phyloP scores from a whole-genome alignment of 2,329 filamentous ascomycete genomes.

The Aspergillus fumigatus region DNA sequence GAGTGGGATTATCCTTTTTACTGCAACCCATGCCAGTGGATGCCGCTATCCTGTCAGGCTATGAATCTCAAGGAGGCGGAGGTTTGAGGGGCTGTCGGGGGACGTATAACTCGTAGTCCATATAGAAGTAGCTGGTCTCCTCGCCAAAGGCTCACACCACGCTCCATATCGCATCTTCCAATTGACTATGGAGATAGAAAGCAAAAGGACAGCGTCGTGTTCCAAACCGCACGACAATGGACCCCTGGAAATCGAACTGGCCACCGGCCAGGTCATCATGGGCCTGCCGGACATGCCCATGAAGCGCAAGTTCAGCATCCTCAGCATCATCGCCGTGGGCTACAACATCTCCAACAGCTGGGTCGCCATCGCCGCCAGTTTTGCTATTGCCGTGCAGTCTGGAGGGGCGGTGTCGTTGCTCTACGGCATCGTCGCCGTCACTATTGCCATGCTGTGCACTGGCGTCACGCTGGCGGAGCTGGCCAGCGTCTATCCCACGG shows the following conservation, averaged over 20 bases:
- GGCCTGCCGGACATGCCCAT: constrained; percentile 15
- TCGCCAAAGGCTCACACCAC: neutral
- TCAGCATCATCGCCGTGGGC: constrained; percentile 20
- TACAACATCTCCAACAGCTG: constrained; percentile 24
- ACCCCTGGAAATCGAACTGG: constrained; percentile 12
- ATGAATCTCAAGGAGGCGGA: neutral
- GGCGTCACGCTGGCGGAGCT: constrained; percentile 25
- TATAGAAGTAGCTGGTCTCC: neutral
- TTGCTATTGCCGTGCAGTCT: constrained; percentile 21
- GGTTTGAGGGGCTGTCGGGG: neutral
- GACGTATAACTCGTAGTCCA: neutral
- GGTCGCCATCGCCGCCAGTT: constrained; percentile 22
- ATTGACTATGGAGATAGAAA: neutral
- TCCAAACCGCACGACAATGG: neutral
- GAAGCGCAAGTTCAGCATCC: constrained; percentile 20
- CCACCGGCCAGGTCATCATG: constrained; percentile 16
- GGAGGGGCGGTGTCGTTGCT: constrained; percentile 18
- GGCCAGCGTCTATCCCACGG: constrained; percentile 26
- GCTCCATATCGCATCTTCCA: neutral
- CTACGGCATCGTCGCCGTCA: constrained; percentile 19
- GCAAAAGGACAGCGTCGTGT: neutral
- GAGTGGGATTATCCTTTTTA: neutral
- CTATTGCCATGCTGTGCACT: constrained; percentile 17
- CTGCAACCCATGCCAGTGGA: neutral
- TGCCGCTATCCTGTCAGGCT: neutral